These are phyloP conservation scores for Phlyctochytrium planicorne DNA, from an alignment of 192 early-diverging fungal species.

Conservation along the genomic window DNA sequence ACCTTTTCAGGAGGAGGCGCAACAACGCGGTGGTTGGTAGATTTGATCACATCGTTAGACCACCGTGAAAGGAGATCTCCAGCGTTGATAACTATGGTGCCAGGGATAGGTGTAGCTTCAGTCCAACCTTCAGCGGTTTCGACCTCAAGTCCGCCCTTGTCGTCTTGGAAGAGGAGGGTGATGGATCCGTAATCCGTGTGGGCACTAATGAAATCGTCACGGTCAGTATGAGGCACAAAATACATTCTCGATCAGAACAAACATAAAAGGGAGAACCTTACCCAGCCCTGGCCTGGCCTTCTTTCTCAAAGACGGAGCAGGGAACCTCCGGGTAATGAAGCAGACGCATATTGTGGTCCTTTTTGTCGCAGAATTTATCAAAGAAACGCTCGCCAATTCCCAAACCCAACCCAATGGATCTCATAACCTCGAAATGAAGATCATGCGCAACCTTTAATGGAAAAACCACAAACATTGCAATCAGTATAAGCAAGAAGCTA, in stretches of 20 bases:
- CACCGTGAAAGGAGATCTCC: constrained; percentile 57
- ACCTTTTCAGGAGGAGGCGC: constrained; percentile 12
- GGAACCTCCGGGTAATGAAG: constrained; percentile 21
- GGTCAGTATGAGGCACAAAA: constrained; percentile 34
- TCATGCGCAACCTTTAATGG: constrained; percentile 38
- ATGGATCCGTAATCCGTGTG: constrained; percentile 52
- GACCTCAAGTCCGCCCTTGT: constrained; percentile 50
- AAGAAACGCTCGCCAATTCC: constrained; percentile 41
- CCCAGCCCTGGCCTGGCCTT: not conserved
- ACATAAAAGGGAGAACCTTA: not conserved
- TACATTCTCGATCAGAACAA: constrained; percentile 25
- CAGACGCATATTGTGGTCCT: constrained; percentile 20
- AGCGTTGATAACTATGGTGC: constrained; percentile 54
- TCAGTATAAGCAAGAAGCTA: not conserved
- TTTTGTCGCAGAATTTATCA: constrained; percentile 23
- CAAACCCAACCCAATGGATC: constrained; percentile 49
- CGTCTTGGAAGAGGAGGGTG: constrained; percentile 53
- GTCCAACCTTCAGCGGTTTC: constrained; percentile 45
- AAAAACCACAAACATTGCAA: not conserved
- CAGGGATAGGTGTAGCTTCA: constrained; percentile 47
- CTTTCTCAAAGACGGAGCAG: not conserved
- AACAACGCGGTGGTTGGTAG: constrained; percentile 56
- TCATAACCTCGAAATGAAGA: constrained; percentile 44
- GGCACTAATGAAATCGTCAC: constrained; percentile 53
- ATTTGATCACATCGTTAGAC: constrained; percentile 51